Percentiles rank a stretch among this genome's conserved stretches.
These are phyloP conservation scores for Wickerhamiella kurtzmanii DNA, from an alignment of 805 yeast genomes.

Conservation along the genomic window DNA sequence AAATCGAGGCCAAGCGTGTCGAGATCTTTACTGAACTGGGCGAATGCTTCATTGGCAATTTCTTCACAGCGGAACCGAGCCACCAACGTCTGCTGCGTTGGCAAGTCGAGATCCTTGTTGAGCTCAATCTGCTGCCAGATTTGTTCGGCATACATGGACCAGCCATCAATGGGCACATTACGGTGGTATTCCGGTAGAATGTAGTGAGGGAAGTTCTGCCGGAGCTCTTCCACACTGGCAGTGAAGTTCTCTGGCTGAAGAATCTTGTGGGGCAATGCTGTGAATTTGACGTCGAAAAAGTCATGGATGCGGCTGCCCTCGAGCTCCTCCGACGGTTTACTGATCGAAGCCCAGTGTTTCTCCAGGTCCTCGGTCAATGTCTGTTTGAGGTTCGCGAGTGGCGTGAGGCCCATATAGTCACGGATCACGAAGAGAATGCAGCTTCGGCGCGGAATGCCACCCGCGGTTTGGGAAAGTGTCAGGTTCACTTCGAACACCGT, in stretches of 20 bases:
- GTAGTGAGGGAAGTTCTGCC: conserved; percentile 39
- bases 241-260: conserved; percentile 62
- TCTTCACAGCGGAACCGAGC: conserved; percentile 93
- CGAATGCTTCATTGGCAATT: conserved; percentile 44
- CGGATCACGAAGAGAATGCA: conserved; percentile 66
- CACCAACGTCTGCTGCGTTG: conserved; percentile 90
- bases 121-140: conserved; percentile 91
- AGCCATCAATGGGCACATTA: conserved; percentile 83
- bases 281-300: conserved; percentile 75
- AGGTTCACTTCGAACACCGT: conserved; percentile 94
- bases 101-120: conserved; percentile 88
- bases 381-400: conserved; percentile 52
- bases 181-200: conserved; percentile 60
- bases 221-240: conserved; percentile 46
- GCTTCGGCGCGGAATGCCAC: conserved; percentile 33
- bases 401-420: conserved; percentile 82
- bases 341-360: conserved; percentile 64
- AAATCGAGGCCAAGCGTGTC: conserved; percentile 21
- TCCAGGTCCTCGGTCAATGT: conserved; percentile 60
- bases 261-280: conserved; percentile 72
- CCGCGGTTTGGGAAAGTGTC: conserved; percentile 55
- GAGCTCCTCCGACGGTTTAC: conserved; percentile 52
- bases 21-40: conserved; percentile 31
- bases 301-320: conserved; percentile 45
- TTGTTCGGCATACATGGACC: conserved; percentile 81